Percentiles rank a stretch among this genome's conserved stretches.
phyloP scores from a whole-genome alignment of 2,329 filamentous ascomycete genomes.

The Xenoacremonium recifei region DNA sequence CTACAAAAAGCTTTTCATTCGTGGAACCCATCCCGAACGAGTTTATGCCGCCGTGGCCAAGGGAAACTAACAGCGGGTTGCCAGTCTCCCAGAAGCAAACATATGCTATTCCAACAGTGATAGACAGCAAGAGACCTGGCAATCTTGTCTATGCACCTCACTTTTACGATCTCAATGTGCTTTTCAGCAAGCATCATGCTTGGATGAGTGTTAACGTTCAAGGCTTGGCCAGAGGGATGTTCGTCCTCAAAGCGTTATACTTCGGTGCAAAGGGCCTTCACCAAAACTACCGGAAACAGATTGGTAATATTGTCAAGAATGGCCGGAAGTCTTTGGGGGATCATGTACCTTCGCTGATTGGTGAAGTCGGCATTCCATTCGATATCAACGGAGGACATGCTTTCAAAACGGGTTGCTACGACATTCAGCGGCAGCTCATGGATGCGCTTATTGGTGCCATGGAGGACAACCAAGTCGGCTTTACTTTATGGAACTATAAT shows the following conservation, averaged over 20 bases:
- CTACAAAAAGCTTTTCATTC: constrained; percentile 31
- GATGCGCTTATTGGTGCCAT: constrained; percentile 38
- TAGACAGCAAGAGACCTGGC: constrained; percentile 24
- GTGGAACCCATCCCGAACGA: constrained; percentile 42
- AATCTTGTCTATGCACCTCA: constrained; percentile 42
- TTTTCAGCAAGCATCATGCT: constrained; percentile 35
- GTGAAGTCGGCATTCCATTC: constrained; percentile 40
- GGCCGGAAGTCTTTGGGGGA: constrained; percentile 31
- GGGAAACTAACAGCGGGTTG: constrained; percentile 4
- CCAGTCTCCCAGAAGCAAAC: constrained; percentile 8
- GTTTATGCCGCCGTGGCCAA: constrained; percentile 37
- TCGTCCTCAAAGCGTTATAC: constrained; percentile 39
- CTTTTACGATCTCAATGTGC: constrained; percentile 42
- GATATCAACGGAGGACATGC: constrained; percentile 37
- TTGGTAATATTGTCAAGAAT: constrained; percentile 34
- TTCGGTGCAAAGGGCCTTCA: constrained; percentile 36
- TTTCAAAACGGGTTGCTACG: constrained; percentile 37
- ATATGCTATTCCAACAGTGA: constrained; percentile 28
- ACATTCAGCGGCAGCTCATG: constrained; percentile 38
- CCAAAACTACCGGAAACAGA: constrained; percentile 38
- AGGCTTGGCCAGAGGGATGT: constrained; percentile 37
- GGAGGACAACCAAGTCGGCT: constrained; percentile 37
- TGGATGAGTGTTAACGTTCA: constrained; percentile 42
- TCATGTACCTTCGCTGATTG: constrained; percentile 35
- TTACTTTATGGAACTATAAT: constrained; percentile 42